Base-by-base conservation (phyloP, 495 filamentous ascomycete species). In the Xylaria bambusicola region DNA sequence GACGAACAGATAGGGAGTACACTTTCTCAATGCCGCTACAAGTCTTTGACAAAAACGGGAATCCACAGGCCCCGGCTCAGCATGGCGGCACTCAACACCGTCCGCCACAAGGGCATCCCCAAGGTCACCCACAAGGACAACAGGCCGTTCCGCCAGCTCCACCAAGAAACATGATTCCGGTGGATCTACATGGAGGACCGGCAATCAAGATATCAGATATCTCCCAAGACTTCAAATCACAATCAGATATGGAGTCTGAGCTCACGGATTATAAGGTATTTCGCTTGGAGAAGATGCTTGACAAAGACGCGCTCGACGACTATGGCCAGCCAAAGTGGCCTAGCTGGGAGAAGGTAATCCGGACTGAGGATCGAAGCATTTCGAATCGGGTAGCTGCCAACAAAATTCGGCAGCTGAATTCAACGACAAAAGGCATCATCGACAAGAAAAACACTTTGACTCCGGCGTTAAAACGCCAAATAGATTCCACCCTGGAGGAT, bases 321-420 rank as follows among this genome's bases (percentile, higher is more conserved):
- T 58, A 71, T 20, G 72, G 69, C 29, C 56, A 31, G 3, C 58
- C 42, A 42, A 56, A 53, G 35, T 52, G 58, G 4, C 52, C 65
- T 9, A 67, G 61, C 4, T 77, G 75, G 75, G 64, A 68, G 8
- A 58, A 53, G 27, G 70, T 56, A 3, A 52, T 64, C 13, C 58
- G 58, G 24, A 63, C 55, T 3, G 56, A 58, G 27, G 68, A 67
- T 13, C 58, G 31, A 12, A 66, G 61, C 20, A 66, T 69, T n/a
- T 62, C 67, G 6, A 63, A 67, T 3, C 24, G 46, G 6, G 68
- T 68, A 21, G 68, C 62, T 10, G 58, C 53, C 0, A 57, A 55
- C 2, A 61, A 60, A 24, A 66, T 77, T 35, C 70, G 64, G 50
- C 29, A 63, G 29, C 54, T 77, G 33, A 73, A 77, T 38, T 58